Base-by-base conservation (phyloP, 139 green algal genomes). In the Chloropicon primus region DNA sequence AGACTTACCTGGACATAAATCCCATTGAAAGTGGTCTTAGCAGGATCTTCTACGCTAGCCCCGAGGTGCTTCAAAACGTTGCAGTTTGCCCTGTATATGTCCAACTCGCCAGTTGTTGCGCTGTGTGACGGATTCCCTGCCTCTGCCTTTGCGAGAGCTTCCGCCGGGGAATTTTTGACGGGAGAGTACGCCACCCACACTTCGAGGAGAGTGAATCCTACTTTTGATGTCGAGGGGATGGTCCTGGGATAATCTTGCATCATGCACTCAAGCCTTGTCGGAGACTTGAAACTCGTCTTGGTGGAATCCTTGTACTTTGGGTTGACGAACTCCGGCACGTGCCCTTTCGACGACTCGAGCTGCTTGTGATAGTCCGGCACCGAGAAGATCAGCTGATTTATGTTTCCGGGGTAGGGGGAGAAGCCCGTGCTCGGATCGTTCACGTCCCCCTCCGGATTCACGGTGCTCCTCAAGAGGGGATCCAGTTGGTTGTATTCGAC, bases 401-500 rank as follows among this genome's bases (percentile, higher is more conserved):
- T 96, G 87, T 97, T 97, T 79, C 93, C 89, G 22, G 95, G 95
- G 86, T 92, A 98, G 24, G 95, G 95, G 0, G 94, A 98, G 77
- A 87, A 96, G 76, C 94, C 95, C 21, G 76, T 85, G 17, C 74
- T 84, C 28, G 80, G 81, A 78, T 97, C 94, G 74, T 97, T 96
- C 1, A 96, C 87, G 77, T 97, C 94, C 0, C 92, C 94, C 2
- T 88, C 78, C 0, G 77, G 76, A 27, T 81, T 78, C 27, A 81
- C 24, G 23, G 74, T 82, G 72, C 84, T 89, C 0, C 91, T 77
- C 79, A 98, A 88, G 79, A 98, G 82, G 22, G 94, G 92, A 82
- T 97, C 93, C 81, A 98, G 87, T 88, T 97, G 95, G 85, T 99
- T 99, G 91, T 99, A 99, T 84, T 99, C 95, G 72, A 99, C 95